These are phyloP conservation scores for Cenchrus fungigraminus DNA, from an alignment of 176 grass and related monocot genomes.

Conservation along the genomic window DNA sequence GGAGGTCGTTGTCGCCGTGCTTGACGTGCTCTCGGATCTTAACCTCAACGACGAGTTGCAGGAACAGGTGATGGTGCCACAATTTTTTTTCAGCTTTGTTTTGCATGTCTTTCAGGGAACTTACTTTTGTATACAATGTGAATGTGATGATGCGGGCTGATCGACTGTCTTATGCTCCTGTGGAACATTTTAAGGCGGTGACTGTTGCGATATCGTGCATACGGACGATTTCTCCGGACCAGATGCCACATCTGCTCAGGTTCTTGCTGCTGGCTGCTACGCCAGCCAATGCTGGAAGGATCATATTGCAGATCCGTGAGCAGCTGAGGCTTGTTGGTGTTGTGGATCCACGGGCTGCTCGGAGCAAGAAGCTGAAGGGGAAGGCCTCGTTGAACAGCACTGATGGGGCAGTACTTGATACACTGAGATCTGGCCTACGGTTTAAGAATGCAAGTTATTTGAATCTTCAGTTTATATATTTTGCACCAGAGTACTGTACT, in stretches of 20 bases:
- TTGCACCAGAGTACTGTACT: neutral
- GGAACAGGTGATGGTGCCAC: constrained; percentile 62
- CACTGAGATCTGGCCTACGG: constrained; percentile 77
- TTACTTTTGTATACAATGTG: neutral
- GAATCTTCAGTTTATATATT: constrained; percentile 22
- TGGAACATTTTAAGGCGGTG: constrained; percentile 69
- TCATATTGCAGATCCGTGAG: constrained; percentile 81
- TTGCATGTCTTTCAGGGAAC: neutral
- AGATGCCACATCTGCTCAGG: constrained; percentile 85
- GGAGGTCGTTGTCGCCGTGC: constrained; percentile 69
- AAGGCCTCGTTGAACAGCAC: constrained; percentile 61
- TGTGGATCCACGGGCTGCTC: constrained; percentile 57
- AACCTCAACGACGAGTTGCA: constrained; percentile 75
- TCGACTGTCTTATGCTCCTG: constrained; percentile 1
- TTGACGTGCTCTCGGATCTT: constrained; percentile 78
- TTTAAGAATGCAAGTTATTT: constrained; percentile 75
- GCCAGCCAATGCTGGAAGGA: constrained; percentile 69
- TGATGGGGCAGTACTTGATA: constrained; percentile 73
- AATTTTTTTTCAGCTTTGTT: constrained; percentile 25
- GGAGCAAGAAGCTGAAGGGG: constrained; percentile 83
- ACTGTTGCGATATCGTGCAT: constrained; percentile 90
- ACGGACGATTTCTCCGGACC: constrained; percentile 67
- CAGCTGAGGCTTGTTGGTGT: constrained; percentile 76
- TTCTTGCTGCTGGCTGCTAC: constrained; percentile 85
- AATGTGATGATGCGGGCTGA: constrained; percentile 13